Evolutionary conservation across 768 basidiomycete species (phyloP).

Genomic region (Tephrocybe sp.): DNA sequence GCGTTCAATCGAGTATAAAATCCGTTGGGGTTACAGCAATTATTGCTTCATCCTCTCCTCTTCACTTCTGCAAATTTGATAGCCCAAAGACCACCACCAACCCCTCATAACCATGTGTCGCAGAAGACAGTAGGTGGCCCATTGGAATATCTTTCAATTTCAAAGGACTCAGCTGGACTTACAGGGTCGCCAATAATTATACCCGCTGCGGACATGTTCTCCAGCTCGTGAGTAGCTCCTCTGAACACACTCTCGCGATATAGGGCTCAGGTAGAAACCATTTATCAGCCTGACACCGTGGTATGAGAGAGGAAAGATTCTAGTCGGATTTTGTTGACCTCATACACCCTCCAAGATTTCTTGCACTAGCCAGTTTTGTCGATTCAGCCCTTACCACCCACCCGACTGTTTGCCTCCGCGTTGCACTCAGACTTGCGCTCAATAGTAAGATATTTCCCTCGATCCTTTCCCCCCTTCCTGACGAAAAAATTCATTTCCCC

Average conservation of each 20-base stretch:
- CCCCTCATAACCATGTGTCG: conserved; percentile 10
- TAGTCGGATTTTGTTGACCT: background rate
- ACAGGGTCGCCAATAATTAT: conserved; percentile 13
- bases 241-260: background rate
- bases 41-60: too few species aligned
- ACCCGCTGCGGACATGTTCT: conserved; percentile 12
- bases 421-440: conserved; percentile 40
- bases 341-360: background rate
- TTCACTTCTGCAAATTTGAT: too few species aligned
- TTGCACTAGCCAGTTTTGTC: conserved; percentile 34
- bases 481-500: background rate
- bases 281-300: background rate
- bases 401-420: conserved; percentile 35
- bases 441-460: conserved; percentile 37
- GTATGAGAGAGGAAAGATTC: too few species aligned
- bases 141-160: background rate
- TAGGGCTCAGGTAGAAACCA: background rate
- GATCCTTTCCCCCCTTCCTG: background rate
- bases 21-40: too few species aligned
- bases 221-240: conserved; percentile 8
- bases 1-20: too few species aligned
- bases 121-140: conserved; percentile 8
- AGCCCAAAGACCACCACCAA: too few species aligned
- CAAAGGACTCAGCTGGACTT: background rate
- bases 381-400: conserved; percentile 53